phyloP scores from a whole-genome alignment of 1,284 basidiomycete genomes.

The Trichosporon faecale region DNA sequence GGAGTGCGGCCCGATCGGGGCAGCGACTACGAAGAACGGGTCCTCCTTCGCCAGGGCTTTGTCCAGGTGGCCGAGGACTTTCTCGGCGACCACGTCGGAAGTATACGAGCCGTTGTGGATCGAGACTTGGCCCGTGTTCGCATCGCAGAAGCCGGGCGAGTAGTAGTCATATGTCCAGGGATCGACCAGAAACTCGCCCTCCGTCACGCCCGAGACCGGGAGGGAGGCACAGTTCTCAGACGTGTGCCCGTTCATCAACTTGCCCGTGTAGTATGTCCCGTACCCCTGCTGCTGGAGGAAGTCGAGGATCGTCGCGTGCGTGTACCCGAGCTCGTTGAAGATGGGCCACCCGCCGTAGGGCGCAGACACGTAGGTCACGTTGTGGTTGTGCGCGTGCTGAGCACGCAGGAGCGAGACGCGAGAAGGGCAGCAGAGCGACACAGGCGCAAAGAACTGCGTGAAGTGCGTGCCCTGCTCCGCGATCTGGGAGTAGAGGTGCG shows the following conservation, averaged over 20 bases:
- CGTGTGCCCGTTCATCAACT: constrained; percentile 43
- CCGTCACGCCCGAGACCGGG: constrained; percentile 29
- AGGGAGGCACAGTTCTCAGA: constrained; percentile 30
- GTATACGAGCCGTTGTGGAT: constrained; percentile 32
- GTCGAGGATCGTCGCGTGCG: constrained; percentile 34
- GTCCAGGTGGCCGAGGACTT: constrained; percentile 30
- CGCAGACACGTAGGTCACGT: constrained; percentile 35
- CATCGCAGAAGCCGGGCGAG: constrained; percentile 28
- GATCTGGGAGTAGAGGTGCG: constrained; percentile 27
- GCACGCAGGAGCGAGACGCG: constrained; percentile 35
- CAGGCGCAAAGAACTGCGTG: constrained; percentile 36
- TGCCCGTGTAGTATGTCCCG: constrained; percentile 41
- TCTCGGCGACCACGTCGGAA: constrained; percentile 36
- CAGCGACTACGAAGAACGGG: constrained; percentile 35
- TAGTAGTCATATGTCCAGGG: constrained; percentile 45
- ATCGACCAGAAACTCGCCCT: constrained; percentile 40
- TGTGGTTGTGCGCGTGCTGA: constrained; percentile 42
- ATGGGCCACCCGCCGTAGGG: constrained; percentile 40
- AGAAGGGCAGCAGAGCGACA: constrained; percentile 39
- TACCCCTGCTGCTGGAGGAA: constrained; percentile 40
- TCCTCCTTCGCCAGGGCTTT: neutral
- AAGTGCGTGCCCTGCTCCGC: constrained; percentile 31
- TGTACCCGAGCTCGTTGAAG: constrained; percentile 39
- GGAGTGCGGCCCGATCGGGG: constrained; percentile 4
- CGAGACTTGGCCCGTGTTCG: constrained; percentile 29